Evolutionary conservation across 225 moss, liverwort and hornwort species (phyloP), one percentile per base, ranked within the genome.

Genomic region (Pseudoscleropodium purum): DNA sequence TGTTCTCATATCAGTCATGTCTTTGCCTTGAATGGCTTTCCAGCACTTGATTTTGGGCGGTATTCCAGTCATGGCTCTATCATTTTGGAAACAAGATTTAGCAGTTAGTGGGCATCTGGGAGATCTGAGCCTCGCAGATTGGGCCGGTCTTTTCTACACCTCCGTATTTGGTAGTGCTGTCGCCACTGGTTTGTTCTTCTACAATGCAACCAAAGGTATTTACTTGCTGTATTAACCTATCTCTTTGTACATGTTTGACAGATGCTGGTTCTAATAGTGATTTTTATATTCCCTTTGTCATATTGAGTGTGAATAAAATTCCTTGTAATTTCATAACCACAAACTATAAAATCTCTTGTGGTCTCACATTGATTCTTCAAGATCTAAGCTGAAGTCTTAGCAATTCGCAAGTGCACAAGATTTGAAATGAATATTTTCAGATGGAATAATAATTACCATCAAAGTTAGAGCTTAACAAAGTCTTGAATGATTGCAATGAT

Each of bases 141-240:
- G 97, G 96, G 91, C 89, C 87, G 94, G 91, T 26, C 94, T 97
- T 43, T 84, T 94, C 21, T 99, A 97, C 79, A 93, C 95, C 52
- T 95, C 95, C 82, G 90, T 97, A 18, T 96, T 90, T 79, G 98
- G 96, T 13, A 96, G 97, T 90, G 98, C 98, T n/a, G 91, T 96
- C 66, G 94, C 96, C 82, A 94, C 93, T 84, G 98, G 98, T 62
- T 90, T 97, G 61, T 98, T 93, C 85, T 92, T 88, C 85, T 92
- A 85, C 82, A 92, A 90, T 47, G 90, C 90, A 67, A 90, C 92
- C 75, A 41, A 61, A 90, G 92, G 92, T 47, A 8, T 9, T 8
- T 94, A 87, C 52, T 60, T 83, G 66, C 11, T 59, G 45, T 56
- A 18, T 25, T 20, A 60, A 75, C 34, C 12, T 52, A 6, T 41